These are phyloP conservation scores for Asclepias syriaca DNA, from an alignment of 257 asterid species.

Conservation along the genomic window DNA sequence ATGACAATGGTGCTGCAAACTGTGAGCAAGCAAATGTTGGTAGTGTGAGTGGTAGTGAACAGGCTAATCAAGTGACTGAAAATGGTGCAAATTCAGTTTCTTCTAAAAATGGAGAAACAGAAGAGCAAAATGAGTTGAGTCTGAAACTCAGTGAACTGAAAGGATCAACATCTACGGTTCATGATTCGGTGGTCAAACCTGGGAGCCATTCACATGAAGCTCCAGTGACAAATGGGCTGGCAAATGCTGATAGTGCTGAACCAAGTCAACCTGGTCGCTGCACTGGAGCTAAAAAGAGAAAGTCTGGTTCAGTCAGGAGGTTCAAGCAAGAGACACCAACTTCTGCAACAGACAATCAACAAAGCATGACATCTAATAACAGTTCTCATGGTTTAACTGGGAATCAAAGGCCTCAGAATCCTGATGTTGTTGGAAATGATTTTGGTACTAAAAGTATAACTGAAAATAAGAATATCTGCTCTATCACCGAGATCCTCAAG, in stretches of 20 bases:
- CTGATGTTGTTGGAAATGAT: conserved; percentile 25
- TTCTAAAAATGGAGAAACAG: conserved; percentile 25
- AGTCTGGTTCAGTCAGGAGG: conserved; percentile 86
- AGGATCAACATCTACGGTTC: conserved; percentile 25
- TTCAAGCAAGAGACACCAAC: conserved; percentile 56
- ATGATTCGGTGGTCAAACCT: conserved; percentile 27
- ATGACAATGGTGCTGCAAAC: conserved; percentile 20
- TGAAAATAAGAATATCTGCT: conserved; percentile 44
- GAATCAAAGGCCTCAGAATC: conserved; percentile 32
- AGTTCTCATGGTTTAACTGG: conserved; percentile 21
- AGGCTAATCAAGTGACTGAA: conserved; percentile 23
- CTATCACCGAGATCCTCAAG: conserved; percentile 60
- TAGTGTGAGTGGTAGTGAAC: conserved; percentile 14
- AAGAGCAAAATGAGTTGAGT: conserved; percentile 46
- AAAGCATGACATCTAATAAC: conserved; percentile 25
- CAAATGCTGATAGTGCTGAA: conserved; percentile 35
- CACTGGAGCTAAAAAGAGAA: conserved; percentile 80
- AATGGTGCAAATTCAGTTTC: conserved; percentile 31
- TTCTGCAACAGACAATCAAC: conserved; percentile 25
- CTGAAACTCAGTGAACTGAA: conserved; percentile 60
- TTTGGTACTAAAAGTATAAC: conserved; percentile 29
- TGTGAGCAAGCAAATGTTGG: conserved; percentile 25
- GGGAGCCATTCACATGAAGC: conserved; percentile 2
- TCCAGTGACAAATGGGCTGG: conserved; percentile 30
- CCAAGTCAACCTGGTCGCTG: conserved; percentile 46